phyloP scores from a whole-genome alignment of 2,329 filamentous ascomycete genomes.

The Diaporthe velutina region DNA sequence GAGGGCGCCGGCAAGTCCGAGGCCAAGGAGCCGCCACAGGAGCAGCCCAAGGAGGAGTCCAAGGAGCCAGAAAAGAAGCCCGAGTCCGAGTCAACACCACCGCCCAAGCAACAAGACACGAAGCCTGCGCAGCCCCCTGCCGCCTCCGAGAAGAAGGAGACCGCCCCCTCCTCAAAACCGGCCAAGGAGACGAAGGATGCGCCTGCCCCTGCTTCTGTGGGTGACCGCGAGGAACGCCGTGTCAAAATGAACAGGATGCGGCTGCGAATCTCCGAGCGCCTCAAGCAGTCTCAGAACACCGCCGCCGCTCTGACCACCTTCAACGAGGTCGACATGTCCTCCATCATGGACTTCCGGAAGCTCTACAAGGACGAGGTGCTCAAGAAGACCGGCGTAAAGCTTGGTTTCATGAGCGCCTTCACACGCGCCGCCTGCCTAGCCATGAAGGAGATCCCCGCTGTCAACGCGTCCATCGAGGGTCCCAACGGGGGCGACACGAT shows the following conservation, averaged over 20 bases:
- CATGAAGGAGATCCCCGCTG: slow-evolving; percentile 93
- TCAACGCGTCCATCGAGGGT: slow-evolving; percentile 97
- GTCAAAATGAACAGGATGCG: slow-evolving; percentile 99
- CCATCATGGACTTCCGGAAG: slow-evolving; percentile 96
- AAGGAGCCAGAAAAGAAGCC: slow-evolving; percentile 57
- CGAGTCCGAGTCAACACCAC: slow-evolving; percentile 45
- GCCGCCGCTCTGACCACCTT: slow-evolving; percentile 97
- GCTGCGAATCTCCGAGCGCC: slow-evolving; percentile 93
- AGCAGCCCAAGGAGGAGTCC: slow-evolving; percentile 58
- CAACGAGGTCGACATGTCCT: slow-evolving; percentile 99
- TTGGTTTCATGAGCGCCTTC: slow-evolving; percentile 99
- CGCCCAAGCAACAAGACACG: slow-evolving; percentile 50
- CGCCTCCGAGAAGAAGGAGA: slow-evolving; percentile 48
- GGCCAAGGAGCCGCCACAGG: slow-evolving; percentile 69
- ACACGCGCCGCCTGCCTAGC: slow-evolving; percentile 89
- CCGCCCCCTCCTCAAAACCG: slow-evolving; percentile 40
- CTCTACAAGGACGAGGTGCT: slow-evolving; percentile 96
- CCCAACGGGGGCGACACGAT: slow-evolving; percentile 96
- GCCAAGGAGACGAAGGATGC: slow-evolving; percentile 54
- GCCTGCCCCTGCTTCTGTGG: slow-evolving; percentile 61
- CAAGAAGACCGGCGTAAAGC: slow-evolving; percentile 96
- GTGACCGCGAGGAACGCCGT: slow-evolving; percentile 87
- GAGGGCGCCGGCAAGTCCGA: slow-evolving; percentile 70
- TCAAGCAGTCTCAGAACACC: slow-evolving; percentile 99
- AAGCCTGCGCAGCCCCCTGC: slow-evolving; percentile 49